These are phyloP conservation scores for Aegilops bicornis DNA, from an alignment of 176 grass and related monocot species.

Conservation along the genomic window DNA sequence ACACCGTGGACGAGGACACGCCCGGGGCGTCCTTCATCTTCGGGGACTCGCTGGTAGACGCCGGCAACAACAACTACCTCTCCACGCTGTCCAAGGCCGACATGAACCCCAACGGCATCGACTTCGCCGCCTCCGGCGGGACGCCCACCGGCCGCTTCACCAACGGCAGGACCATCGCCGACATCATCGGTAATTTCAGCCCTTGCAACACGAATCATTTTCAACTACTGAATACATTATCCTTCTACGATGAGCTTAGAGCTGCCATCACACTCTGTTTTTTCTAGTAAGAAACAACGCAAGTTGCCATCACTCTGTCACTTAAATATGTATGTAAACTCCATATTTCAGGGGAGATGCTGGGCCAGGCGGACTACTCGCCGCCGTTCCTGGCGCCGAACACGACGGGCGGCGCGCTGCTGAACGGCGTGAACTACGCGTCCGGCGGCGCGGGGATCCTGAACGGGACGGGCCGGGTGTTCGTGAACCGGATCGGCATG, in stretches of 20 bases:
- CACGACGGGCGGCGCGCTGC: slow-evolving; percentile 53
- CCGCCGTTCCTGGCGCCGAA: slow-evolving; percentile 80
- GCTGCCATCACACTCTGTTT: too few relatives aligned
- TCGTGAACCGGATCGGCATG: slow-evolving; percentile 90
- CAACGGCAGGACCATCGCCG: slow-evolving; percentile 90
- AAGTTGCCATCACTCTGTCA: neutral
- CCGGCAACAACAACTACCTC: slow-evolving; percentile 96
- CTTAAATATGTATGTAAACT: neutral
- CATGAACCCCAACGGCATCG: slow-evolving; percentile 86
- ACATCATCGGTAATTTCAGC: slow-evolving; percentile 51
- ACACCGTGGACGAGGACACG: slow-evolving; percentile 17
- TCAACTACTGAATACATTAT: neutral
- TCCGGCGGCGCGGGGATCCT: slow-evolving; percentile 89
- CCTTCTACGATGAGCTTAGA: too few relatives aligned
- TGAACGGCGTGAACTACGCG: slow-evolving; percentile 92
- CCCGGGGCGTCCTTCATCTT: slow-evolving; percentile 86
- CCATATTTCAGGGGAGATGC: slow-evolving; percentile 63
- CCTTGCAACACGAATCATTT: neutral
- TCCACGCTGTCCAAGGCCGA: slow-evolving; percentile 75
- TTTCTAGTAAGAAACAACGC: too few relatives aligned
- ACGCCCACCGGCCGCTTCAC: slow-evolving; percentile 87
- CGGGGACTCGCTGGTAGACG: slow-evolving; percentile 90
- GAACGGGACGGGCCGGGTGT: slow-evolving; percentile 68
- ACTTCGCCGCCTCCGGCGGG: slow-evolving; percentile 82
- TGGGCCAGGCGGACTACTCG: slow-evolving; percentile 70